Conservation (phyloP, 2,329 filamentous ascomycete species). For the Byssothecium circinans region DNA sequence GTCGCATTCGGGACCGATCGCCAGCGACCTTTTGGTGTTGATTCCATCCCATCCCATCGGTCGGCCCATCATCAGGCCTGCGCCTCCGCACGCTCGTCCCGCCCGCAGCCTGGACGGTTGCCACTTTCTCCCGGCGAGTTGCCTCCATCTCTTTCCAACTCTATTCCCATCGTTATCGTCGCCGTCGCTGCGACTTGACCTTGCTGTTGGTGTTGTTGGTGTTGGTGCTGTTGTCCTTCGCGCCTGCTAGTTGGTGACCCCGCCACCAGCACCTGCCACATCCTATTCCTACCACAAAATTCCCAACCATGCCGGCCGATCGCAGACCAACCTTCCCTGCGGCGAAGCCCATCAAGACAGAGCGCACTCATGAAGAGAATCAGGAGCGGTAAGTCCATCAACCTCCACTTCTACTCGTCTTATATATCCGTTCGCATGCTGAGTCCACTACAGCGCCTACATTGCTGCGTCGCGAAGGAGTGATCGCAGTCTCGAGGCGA, state of each 20-base stretch:
- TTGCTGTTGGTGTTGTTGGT: no score
- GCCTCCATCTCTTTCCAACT: constrained; percentile 21
- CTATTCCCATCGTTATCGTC: no score
- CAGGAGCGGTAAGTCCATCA: constrained; percentile 62
- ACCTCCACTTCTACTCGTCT: not conserved
- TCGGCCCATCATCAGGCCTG: not conserved
- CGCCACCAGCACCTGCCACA: constrained; percentile 19
- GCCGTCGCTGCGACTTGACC: no score
- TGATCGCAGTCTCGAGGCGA: constrained; percentile 83
- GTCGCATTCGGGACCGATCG: no score
- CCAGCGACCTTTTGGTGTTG: no score
- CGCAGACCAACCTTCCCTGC: constrained; percentile 34
- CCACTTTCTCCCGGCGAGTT: constrained; percentile 14
- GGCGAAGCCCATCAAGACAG: constrained; percentile 60
- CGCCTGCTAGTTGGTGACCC: constrained; percentile 8
- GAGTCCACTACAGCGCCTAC: constrained; percentile 65
- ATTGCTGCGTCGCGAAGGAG: constrained; percentile 87
- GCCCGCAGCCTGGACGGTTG: constrained; percentile 24
- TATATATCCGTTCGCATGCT: constrained; percentile 1
- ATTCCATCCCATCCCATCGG: no score
- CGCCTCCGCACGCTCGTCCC: constrained; percentile 9
- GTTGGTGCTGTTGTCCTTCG: not conserved
- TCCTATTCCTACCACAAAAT: constrained; percentile 3
- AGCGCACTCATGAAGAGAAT: constrained; percentile 78
- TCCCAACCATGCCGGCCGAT: constrained; percentile 45